Evolutionary conservation across 257 asterid species (phyloP).

Genomic region (Penstemon davidsonii): DNA sequence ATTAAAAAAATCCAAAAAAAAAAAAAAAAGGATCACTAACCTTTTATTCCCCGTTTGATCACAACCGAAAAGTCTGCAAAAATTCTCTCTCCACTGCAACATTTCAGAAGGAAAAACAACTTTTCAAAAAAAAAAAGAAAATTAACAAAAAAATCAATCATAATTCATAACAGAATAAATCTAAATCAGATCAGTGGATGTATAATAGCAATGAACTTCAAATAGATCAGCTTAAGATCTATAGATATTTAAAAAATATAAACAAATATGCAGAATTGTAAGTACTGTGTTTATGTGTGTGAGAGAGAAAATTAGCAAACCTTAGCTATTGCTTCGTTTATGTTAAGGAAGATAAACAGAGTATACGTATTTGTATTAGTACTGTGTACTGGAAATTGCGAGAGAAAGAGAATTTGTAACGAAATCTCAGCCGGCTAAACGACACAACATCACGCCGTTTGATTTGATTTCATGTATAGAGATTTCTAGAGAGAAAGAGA

Average conservation of each 20-base stretch:
- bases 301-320: neutral
- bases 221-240: constrained; percentile 25
- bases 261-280: neutral
- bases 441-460: constrained; percentile 39
- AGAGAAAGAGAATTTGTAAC: constrained; percentile 17
- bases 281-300: constrained; percentile 1
- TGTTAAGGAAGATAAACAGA: too few relatives aligned
- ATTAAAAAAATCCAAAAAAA: too few relatives aligned
- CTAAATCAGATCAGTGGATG: too few relatives aligned
- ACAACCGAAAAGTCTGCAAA: too few relatives aligned
- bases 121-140: neutral
- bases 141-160: constrained; percentile 25
- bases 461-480: neutral
- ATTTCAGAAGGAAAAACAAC: too few relatives aligned
- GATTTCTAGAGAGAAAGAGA: constrained; percentile 29
- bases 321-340: neutral
- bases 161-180: neutral
- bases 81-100: too few relatives aligned
- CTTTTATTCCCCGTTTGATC: too few relatives aligned
- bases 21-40: neutral
- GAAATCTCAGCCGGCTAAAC: constrained; percentile 41
- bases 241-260: neutral
- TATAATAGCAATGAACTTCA: neutral
- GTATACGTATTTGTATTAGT: neutral
- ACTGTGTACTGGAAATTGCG: too few relatives aligned